phyloP scores from a whole-genome alignment of 352 stramenopile genomes.

The Globisporangium irregulare region DNA sequence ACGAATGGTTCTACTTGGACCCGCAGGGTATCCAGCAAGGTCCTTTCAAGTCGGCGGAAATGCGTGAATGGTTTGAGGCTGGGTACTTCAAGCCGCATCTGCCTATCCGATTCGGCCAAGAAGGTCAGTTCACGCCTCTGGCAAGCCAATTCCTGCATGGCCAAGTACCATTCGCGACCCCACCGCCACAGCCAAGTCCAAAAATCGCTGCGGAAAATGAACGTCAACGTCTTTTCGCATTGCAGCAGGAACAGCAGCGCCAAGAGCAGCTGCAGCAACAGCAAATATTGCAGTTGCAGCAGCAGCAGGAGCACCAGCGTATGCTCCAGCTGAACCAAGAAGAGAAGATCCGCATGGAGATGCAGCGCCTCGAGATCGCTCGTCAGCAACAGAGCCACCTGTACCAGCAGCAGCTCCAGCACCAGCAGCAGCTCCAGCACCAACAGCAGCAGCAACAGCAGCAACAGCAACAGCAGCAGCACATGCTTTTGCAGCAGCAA shows the following conservation, averaged over 20 bases:
- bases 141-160: constrained; percentile 75
- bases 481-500: constrained; percentile 73
- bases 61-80: constrained; percentile 88
- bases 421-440: constrained; percentile 43
- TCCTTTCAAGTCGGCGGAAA: constrained; percentile 83
- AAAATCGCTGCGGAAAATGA: constrained; percentile 25
- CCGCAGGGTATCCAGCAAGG: constrained; percentile 79
- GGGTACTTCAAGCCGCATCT: constrained; percentile 88
- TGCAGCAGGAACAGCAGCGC: constrained; percentile 61
- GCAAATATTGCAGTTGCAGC: constrained; percentile 57
- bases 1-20: constrained; percentile 88
- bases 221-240: constrained; percentile 52
- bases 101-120: constrained; percentile 79
- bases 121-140: constrained; percentile 69
- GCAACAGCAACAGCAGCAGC: constrained; percentile 63
- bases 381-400: constrained; percentile 65
- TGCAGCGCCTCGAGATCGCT: constrained; percentile 73
- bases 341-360: constrained; percentile 81
- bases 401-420: constrained; percentile 51
- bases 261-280: constrained; percentile 62
- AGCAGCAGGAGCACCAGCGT: constrained; percentile 70
- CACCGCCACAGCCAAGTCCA: constrained; percentile 22
- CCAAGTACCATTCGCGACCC: constrained; percentile 60
- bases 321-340: constrained; percentile 66
- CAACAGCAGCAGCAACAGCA: constrained; percentile 31